phyloP scores from a whole-genome alignment of 2,329 filamentous ascomycete species.

The Penicillium sp. region DNA sequence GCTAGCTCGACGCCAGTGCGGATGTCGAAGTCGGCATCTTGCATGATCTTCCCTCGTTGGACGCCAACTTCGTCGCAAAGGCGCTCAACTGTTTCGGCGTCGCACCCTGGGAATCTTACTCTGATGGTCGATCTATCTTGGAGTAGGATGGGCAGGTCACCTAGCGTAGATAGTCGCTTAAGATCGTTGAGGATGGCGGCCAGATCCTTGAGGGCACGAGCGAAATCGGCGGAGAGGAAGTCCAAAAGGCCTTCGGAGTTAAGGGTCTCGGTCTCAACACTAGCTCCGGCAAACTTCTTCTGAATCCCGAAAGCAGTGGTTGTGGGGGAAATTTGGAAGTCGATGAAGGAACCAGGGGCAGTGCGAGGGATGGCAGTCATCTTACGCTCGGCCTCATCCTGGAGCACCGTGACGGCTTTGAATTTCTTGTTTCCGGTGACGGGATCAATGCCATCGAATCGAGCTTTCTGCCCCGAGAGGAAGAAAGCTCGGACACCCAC shows the following conservation, averaged over 20 bases:
- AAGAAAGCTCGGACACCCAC: slow-evolving; percentile 90
- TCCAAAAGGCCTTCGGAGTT: slow-evolving; percentile 85
- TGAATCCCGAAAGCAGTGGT: slow-evolving; percentile 75
- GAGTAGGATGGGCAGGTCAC: slow-evolving; percentile 81
- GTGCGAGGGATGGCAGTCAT: slow-evolving; percentile 60
- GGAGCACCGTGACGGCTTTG: slow-evolving; percentile 73
- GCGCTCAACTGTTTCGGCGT: slow-evolving; percentile 77
- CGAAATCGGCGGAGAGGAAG: slow-evolving; percentile 84
- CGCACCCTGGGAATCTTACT: slow-evolving; percentile 89
- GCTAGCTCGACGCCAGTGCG: slow-evolving; percentile 73
- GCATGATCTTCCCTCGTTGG: slow-evolving; percentile 74
- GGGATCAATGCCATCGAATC: slow-evolving; percentile 77
- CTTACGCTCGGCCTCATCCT: slow-evolving; percentile 73
- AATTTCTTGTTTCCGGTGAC: slow-evolving; percentile 76
- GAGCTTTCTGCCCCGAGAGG: slow-evolving; percentile 85
- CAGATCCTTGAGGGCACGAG: slow-evolving; percentile 81
- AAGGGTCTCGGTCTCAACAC: slow-evolving; percentile 63
- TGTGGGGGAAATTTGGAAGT: slow-evolving; percentile 86
- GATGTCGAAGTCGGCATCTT: slow-evolving; percentile 77
- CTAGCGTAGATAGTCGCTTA: slow-evolving; percentile 74
- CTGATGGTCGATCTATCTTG: slow-evolving; percentile 71
- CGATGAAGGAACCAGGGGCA: slow-evolving; percentile 78
- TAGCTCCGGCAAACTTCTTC: slow-evolving; percentile 32
- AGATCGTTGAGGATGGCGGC: slow-evolving; percentile 80
- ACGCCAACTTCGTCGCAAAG: slow-evolving; percentile 89